phyloP scores from a whole-genome alignment of 192 early-diverging fungal genomes.

The Gaertneriomyces semiglobifer region DNA sequence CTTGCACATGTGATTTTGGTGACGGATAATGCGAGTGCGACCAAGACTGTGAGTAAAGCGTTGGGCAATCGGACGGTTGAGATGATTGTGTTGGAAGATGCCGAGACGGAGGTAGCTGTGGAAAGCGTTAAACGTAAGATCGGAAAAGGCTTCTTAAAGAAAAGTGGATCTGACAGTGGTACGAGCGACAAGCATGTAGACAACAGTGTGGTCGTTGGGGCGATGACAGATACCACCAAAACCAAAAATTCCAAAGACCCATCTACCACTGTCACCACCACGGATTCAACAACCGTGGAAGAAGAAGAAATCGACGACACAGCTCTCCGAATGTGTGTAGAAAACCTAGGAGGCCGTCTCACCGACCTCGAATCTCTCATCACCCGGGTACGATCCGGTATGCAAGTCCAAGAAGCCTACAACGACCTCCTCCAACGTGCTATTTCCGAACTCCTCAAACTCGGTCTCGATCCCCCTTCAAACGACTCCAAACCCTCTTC shows the following conservation, averaged over 20 bases:
- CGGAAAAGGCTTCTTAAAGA: conserved; percentile 7
- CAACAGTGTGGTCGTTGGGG: background rate
- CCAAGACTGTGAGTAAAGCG: conserved; percentile 65
- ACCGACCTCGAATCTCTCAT: conserved; percentile 87
- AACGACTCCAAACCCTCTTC: conserved; percentile 29
- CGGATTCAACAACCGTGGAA: background rate
- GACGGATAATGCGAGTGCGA: conserved; percentile 58
- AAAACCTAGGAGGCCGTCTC: conserved; percentile 81
- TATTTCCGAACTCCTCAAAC: conserved; percentile 84
- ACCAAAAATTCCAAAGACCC: too few relatives aligned
- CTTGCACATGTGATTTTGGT: conserved; percentile 90
- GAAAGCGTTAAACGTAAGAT: conserved; percentile 57
- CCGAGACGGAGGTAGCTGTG: conserved; percentile 58
- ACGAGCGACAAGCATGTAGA: too few relatives aligned
- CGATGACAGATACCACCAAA: background rate
- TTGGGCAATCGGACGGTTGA: conserved; percentile 70
- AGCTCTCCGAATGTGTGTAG: conserved; percentile 44
- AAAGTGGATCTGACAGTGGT: too few relatives aligned
- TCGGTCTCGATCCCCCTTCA: conserved; percentile 69
- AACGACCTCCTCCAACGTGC: conserved; percentile 77
- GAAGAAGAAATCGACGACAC: conserved; percentile 5
- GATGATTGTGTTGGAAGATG: conserved; percentile 66
- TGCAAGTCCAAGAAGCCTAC: conserved; percentile 59
- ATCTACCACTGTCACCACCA: too few relatives aligned
- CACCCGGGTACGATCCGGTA: conserved; percentile 79